These are phyloP conservation scores for Cryptomeria japonica DNA, from an alignment of 75 land plant genomes.

Conservation along the genomic window DNA sequence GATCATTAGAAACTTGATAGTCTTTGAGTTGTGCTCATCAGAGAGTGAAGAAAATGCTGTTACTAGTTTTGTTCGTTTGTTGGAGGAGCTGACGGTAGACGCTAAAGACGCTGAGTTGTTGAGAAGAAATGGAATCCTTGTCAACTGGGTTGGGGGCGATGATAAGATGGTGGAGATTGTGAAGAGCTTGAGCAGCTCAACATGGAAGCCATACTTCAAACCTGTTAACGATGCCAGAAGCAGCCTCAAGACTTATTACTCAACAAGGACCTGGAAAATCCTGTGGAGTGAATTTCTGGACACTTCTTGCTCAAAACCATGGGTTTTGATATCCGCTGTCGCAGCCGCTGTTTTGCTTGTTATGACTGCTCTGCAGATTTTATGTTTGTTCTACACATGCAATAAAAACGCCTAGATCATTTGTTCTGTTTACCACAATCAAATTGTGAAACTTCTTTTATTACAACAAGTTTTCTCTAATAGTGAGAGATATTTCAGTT, in stretches of 20 bases:
- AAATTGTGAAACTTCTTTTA: no score
- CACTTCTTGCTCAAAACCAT: background rate
- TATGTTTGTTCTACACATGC: background rate
- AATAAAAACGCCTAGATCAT: background rate
- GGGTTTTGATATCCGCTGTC: background rate
- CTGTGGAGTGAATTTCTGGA: background rate
- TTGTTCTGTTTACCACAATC: background rate
- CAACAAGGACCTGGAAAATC: background rate
- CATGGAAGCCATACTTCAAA: background rate
- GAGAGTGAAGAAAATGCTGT: constrained; percentile 32
- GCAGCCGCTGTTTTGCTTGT: background rate
- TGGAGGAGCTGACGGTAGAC: constrained; percentile 58
- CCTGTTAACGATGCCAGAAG: background rate
- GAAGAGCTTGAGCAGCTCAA: constrained; percentile 33
- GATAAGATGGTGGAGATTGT: constrained; percentile 52
- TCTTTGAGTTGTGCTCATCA: constrained; percentile 56
- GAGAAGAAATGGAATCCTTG: constrained; percentile 51
- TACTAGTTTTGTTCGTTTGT: constrained; percentile 50
- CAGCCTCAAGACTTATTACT: background rate
- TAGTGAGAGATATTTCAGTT: no score
- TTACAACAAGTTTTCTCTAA: no score
- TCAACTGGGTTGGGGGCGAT: constrained; percentile 58
- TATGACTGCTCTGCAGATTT: background rate
- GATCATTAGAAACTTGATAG: constrained; percentile 58
- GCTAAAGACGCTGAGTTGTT: constrained; percentile 51